These are phyloP conservation scores for Mucor irregularis DNA, from an alignment of 371 early-diverging fungal species.

Conservation along the genomic window DNA sequence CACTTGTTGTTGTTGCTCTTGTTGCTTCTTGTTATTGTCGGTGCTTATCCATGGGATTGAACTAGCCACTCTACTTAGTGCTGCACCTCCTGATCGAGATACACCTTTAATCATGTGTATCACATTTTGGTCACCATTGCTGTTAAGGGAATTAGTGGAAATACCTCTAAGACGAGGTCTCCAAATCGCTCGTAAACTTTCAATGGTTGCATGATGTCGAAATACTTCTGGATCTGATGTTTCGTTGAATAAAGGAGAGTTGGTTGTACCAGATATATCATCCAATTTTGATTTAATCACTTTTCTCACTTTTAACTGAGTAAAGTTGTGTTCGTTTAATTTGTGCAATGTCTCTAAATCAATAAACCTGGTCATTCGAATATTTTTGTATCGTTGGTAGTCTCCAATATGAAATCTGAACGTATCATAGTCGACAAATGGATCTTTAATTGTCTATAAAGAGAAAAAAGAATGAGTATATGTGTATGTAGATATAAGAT, in stretches of 20 bases:
- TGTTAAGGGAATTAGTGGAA: not conserved
- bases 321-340: conserved; percentile 36
- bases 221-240: conserved; percentile 63
- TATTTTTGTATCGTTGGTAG: conserved; percentile 51
- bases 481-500: not conserved
- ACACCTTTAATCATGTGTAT: conserved; percentile 41
- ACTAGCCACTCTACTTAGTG: conserved; percentile 42
- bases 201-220: conserved; percentile 58
- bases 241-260: conserved; percentile 50
- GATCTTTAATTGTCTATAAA: conserved; percentile 55
- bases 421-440: conserved; percentile 57
- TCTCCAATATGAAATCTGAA: conserved; percentile 55
- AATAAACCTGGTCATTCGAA: conserved; percentile 29
- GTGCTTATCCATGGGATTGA: conserved; percentile 22
- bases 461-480: conserved; percentile 19
- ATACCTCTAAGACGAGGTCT: conserved; percentile 47
- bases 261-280: conserved; percentile 56
- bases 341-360: conserved; percentile 46
- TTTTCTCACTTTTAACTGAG: conserved; percentile 54
- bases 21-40: not conserved
- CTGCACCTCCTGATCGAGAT: conserved; percentile 41
- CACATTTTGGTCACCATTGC: conserved; percentile 13
- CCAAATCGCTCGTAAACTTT: conserved; percentile 62
- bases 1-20: not conserved
- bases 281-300: conserved; percentile 66